Conservation (phyloP, 192 early-diverging fungal species). For the Coemansia sp. region DNA sequence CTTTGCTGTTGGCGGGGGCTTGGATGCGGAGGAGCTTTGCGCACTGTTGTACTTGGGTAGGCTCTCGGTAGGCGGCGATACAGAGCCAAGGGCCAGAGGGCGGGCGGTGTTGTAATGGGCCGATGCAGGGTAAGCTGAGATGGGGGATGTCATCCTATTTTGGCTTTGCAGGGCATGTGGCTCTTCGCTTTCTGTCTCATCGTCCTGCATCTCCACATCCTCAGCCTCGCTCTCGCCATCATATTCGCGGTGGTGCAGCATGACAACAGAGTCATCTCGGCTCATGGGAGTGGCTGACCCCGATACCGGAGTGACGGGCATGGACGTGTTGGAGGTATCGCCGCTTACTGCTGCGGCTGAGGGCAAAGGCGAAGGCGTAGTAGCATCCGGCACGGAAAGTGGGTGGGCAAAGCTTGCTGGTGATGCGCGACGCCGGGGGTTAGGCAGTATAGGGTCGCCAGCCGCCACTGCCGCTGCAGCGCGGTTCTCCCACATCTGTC, state of each 20-base stretch:
- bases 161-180: background rate
- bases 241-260: slow-evolving; percentile 5
- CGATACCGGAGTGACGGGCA: slow-evolving; percentile 35
- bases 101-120: background rate
- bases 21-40: background rate
- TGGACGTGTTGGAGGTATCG: slow-evolving; percentile 20
- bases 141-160: background rate
- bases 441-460: slow-evolving; percentile 24
- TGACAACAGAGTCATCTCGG: slow-evolving; percentile 12
- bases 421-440: slow-evolving; percentile 19
- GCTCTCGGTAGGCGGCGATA: slow-evolving; percentile 3
- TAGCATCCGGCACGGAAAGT: slow-evolving; percentile 1
- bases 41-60: slow-evolving; percentile 11
- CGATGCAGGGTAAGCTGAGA: background rate
- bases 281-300: slow-evolving; percentile 27
- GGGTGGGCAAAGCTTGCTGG: slow-evolving; percentile 8
- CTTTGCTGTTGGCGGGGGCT: slow-evolving; percentile 36
- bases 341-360: slow-evolving; percentile 15
- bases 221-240: slow-evolving; percentile 42
- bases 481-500: slow-evolving; percentile 43
- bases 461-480: slow-evolving; percentile 12
- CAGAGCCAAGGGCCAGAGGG: background rate
- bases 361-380: slow-evolving; percentile 22
- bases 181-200: slow-evolving; percentile 24
- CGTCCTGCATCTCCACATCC: slow-evolving; percentile 52